Evolutionary conservation across 202 grass and related monocot species (phyloP), one percentile per base, ranked within the genome.

Genomic region (Bolboschoenoplectus hybrid): DNA sequence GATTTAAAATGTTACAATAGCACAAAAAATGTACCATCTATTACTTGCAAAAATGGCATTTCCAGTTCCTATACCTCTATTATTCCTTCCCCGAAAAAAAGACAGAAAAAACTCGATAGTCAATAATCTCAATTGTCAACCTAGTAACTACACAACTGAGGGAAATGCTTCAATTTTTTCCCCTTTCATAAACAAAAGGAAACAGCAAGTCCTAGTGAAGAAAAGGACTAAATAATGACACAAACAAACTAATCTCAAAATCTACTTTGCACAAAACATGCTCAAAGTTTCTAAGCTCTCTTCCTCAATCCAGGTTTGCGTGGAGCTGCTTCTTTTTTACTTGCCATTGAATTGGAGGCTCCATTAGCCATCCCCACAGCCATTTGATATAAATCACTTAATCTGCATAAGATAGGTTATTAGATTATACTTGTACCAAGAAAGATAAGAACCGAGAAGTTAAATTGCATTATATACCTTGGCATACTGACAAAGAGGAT

Each of bases 401-500:
- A 89, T 84, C 97, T 99, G 88, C 45, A 76, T 16, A 70, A 43
- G 86, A 76, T 6, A 53, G 55, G 77, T 41, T 14, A 61, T 72
- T 19, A 82, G 43, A 68, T 56, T 43, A 77, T 86, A 70, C 46
- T 35, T 55, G 55, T 3, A 45, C 52, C 36, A 80, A 7, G 7
- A 4, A 7, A 85, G 5, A 86, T 85, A 11, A 36, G 45, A 8
- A 62, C 39, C 9, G 19, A 34, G 58, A 49, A 55, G 5, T 46
- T 70, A 71, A 83, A 86, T 84, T 87, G 82, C 82, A 82, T 60
- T 84, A 85, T 60, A 41, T 45, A 99, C 92, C 97, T 99, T 69
- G 97, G 93, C 92, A 99, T 99, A 67, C 92, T 91, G 86, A 99
- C 90, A 86, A 97, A 89, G 10, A 97, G 82, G 74, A 90, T 85